Percentiles rank a stretch among this genome's conserved stretches.
These are phyloP conservation scores for Geotrichum carabidarum DNA, from an alignment of 1,139 yeast species.

Conservation along the genomic window DNA sequence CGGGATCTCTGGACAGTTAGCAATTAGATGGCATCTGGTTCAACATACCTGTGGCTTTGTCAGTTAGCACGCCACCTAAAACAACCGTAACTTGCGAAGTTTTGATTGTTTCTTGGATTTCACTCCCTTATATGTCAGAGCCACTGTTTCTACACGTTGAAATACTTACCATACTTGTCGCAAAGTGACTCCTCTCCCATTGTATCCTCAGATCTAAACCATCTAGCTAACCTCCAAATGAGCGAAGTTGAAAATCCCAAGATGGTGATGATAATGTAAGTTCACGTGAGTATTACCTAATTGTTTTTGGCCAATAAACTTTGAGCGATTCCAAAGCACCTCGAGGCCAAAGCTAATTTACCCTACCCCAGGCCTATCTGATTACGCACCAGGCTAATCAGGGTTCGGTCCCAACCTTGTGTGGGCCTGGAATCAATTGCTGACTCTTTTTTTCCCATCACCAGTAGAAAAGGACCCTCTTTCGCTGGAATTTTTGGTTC, in stretches of 20 bases:
- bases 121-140: conserved; percentile 5
- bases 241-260: too few species aligned
- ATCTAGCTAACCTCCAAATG: too few species aligned
- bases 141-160: too few species aligned
- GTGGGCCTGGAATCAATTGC: neutral
- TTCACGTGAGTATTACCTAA: too few species aligned
- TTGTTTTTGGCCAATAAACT: too few species aligned
- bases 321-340: too few species aligned
- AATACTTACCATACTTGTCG: conserved; percentile 1
- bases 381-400: too few species aligned
- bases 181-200: neutral
- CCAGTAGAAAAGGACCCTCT: neutral
- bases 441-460: conserved; percentile 4
- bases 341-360: too few species aligned
- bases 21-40: neutral
- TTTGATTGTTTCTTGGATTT: conserved; percentile 23
- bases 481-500: neutral
- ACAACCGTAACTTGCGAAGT: conserved; percentile 63
- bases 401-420: neutral
- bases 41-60: conserved; percentile 63
- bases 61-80: conserved; percentile 85
- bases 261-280: too few species aligned
- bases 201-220: neutral
- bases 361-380: too few species aligned
- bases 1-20: conserved; percentile 44